A percentile compares a stretch with the other conserved stretches of the same genome.
These are phyloP conservation scores for Talinum fruticosum DNA, from an alignment of 148 eudicot species.

Conservation along the genomic window DNA sequence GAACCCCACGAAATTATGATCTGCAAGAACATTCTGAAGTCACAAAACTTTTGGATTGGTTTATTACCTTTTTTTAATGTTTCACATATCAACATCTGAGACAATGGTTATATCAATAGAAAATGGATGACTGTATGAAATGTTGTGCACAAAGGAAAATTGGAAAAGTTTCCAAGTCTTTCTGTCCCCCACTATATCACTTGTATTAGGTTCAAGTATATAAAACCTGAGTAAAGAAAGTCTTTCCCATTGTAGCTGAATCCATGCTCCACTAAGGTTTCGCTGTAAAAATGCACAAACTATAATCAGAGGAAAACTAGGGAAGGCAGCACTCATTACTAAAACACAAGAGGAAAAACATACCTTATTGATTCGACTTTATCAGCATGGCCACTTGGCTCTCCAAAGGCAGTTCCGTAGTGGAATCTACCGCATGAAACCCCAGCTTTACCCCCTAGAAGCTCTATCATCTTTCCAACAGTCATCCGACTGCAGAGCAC, in stretches of 20 bases:
- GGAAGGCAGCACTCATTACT: not conserved
- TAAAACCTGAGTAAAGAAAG: slow-evolving; percentile 85
- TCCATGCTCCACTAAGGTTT: slow-evolving; percentile 87
- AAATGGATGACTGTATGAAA: not conserved
- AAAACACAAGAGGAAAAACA: slow-evolving; percentile 5
- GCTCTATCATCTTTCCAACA: slow-evolving; percentile 99
- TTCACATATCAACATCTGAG: too few relatives aligned
- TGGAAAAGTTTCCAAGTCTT: not conserved
- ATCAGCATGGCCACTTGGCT: slow-evolving; percentile 97
- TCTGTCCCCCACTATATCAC: not conserved
- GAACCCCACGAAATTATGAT: too few relatives aligned
- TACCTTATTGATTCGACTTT: slow-evolving; percentile 90
- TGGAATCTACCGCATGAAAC: slow-evolving; percentile 85
- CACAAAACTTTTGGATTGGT: too few relatives aligned
- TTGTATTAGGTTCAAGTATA: not conserved
- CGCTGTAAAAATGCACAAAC: slow-evolving; percentile 46
- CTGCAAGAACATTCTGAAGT: too few relatives aligned
- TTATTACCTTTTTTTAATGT: too few relatives aligned
- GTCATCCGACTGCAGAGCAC: slow-evolving; percentile 84
- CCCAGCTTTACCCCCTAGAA: slow-evolving; percentile 97
- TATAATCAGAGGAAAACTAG: slow-evolving; percentile 14
- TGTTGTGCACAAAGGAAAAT: not conserved
- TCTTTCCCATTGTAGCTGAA: slow-evolving; percentile 96
- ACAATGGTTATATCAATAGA: too few relatives aligned
- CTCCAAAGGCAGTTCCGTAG: slow-evolving; percentile 99